These are phyloP conservation scores for Sporisorium graminicola DNA, from an alignment of 1,284 basidiomycete species.

Conservation along the genomic window DNA sequence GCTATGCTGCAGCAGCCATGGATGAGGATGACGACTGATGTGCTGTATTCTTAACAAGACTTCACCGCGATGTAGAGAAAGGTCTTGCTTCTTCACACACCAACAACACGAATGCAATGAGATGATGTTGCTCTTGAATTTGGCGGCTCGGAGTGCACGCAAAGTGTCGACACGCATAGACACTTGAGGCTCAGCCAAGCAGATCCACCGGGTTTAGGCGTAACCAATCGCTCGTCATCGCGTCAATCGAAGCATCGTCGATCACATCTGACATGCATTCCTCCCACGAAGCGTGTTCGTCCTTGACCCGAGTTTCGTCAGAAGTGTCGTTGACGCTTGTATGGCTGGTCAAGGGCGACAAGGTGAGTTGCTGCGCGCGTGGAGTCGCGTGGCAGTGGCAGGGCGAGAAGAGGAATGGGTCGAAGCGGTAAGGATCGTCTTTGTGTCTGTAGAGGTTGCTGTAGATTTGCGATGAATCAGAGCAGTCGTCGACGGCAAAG, in stretches of 20 bases:
- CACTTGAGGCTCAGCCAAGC: constrained; percentile 7
- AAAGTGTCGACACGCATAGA: too few species aligned
- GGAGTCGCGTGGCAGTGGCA: constrained; percentile 5
- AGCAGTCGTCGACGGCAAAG: neutral
- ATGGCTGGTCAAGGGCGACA: neutral
- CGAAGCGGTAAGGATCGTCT: neutral
- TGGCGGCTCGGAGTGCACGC: too few species aligned
- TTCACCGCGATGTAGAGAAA: constrained; percentile 1
- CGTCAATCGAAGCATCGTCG: constrained; percentile 12
- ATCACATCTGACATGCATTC: constrained; percentile 24
- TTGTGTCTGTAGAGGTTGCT: constrained; percentile 2
- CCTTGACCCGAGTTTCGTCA: neutral
- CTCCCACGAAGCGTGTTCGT: constrained; percentile 8
- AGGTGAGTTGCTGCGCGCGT: neutral
- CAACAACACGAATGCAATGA: too few species aligned
- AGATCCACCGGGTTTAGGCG: neutral
- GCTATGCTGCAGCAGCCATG: constrained; percentile 19
- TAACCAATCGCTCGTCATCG: constrained; percentile 9
- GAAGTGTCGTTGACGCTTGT: neutral
- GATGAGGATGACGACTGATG: constrained; percentile 32
- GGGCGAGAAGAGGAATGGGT: constrained; percentile 26
- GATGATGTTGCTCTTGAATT: too few species aligned
- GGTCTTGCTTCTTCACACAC: neutral
- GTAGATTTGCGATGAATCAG: neutral
- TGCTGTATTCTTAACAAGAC: neutral